Conservation (phyloP, 2,329 filamentous ascomycete species). For the Nemania sp. region DNA sequence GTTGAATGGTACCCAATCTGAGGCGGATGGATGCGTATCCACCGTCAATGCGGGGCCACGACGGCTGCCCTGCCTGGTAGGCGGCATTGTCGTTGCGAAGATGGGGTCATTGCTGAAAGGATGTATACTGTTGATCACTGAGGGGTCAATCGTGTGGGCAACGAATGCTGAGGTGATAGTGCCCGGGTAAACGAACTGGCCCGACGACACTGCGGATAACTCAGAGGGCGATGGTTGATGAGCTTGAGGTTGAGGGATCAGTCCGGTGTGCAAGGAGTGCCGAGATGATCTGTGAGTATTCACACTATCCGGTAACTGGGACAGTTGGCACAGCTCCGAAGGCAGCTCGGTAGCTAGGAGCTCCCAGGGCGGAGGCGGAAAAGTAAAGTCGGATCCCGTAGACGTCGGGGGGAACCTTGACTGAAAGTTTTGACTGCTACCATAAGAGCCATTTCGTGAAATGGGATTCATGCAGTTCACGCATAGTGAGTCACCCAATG, state of each 20-base stretch:
- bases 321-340: neutral
- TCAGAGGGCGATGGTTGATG: conserved; percentile 11
- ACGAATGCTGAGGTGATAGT: conserved; percentile 1
- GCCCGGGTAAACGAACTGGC: neutral
- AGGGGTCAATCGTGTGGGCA: neutral
- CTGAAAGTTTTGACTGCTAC: neutral
- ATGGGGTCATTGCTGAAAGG: neutral
- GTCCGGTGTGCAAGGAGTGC: too few species aligned
- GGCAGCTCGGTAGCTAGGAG: neutral
- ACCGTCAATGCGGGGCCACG: conserved; percentile 6
- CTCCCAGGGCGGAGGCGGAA: neutral
- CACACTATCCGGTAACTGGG: neutral
- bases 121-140: neutral
- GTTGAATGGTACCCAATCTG: neutral
- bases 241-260: neutral
- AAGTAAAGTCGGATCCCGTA: neutral
- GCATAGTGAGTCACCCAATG: neutral
- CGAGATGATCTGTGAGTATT: too few species aligned
- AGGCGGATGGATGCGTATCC: neutral
- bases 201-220: neutral
- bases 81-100: neutral
- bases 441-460: neutral
- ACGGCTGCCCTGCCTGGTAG: neutral
- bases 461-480: neutral
- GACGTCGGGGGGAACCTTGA: neutral